These are phyloP conservation scores for Buxus sempervirens DNA, from an alignment of 164 flowering plant genomes.

Conservation along the genomic window DNA sequence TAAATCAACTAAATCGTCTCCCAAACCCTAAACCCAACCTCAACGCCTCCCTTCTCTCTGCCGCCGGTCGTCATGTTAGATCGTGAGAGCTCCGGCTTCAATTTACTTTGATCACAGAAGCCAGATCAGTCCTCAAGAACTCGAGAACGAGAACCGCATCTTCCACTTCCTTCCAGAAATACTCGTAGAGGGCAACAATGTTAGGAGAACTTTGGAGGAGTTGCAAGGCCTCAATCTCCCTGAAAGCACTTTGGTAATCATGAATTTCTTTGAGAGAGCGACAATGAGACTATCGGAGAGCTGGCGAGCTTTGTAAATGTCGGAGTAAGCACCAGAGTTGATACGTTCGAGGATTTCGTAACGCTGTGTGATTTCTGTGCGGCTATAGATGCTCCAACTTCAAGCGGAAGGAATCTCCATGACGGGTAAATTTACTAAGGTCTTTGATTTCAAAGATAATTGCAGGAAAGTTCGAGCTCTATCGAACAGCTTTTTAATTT, in stretches of 20 bases:
- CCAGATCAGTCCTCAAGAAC: slow-evolving; percentile 63
- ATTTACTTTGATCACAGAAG: slow-evolving; percentile 52
- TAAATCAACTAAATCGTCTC: too few relatives aligned
- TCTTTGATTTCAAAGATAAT: neutral
- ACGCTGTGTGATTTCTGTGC: slow-evolving; percentile 57
- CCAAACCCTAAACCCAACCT: too few relatives aligned
- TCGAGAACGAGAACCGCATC: slow-evolving; percentile 88
- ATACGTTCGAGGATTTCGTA: slow-evolving; percentile 70
- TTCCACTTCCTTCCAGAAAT: slow-evolving; percentile 85
- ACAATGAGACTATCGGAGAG: slow-evolving; percentile 57
- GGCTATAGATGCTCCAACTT: slow-evolving; percentile 92
- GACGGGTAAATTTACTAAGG: neutral
- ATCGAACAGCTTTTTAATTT: too few relatives aligned
- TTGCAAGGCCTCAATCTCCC: slow-evolving; percentile 89
- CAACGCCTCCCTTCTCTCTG: too few relatives aligned
- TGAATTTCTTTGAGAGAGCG: slow-evolving; percentile 92
- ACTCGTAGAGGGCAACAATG: slow-evolving; percentile 68
- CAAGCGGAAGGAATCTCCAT: slow-evolving; percentile 27
- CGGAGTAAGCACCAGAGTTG: slow-evolving; percentile 88
- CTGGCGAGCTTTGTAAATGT: slow-evolving; percentile 68
- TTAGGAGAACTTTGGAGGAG: slow-evolving; percentile 56
- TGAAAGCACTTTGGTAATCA: slow-evolving; percentile 76
- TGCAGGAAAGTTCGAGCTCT: neutral
- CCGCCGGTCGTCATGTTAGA: too few relatives aligned
- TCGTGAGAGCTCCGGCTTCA: too few relatives aligned